Evolutionary conservation across 352 stramenopile species (phyloP), one percentile per base, ranked within the genome.

Genomic region (Pythium utonaiense): DNA sequence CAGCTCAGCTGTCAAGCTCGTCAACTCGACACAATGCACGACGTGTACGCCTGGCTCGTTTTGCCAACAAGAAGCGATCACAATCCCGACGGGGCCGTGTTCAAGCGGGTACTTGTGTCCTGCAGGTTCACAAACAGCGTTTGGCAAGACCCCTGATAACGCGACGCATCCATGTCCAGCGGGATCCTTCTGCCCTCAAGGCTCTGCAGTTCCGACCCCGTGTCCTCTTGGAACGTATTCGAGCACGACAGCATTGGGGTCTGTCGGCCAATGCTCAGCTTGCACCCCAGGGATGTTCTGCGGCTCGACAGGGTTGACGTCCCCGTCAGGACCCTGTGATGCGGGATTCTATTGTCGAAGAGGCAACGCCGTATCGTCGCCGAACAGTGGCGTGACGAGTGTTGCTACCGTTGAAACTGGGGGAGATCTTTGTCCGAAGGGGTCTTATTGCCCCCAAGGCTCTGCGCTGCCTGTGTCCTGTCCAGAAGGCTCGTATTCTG

Each of bases 381-480:
- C 60, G 1, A 62, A 10, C 8, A n/a, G 16, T 6, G 60, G 52
- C 21, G 53, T 67, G 21, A 21, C 24, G 6, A 44, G 21, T 12
- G 52, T 45, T 1, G 19, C 8, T 55, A 52, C 42, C 33, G 27
- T 58, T 6, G 31, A 48, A 27, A 22, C 55, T n/a, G 55, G 55
- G 13, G 55, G 64, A 6, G 64, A 76, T n/a, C 48, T 67, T 8
- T 97, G 89, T 68, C 73, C 85, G 16, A 45, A 41, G 6, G 93
- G 93, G 5, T 58, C 67, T 0, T 97, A 90, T 51, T 98, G 91
- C 40, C 74, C 76, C 1, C 60, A 83, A 62, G 82, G 73, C n/a
- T 92, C 89, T 3, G 79, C 83, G 12, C 41, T 80, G 0, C 85
- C 89, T 1, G 53, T 70, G 28, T 69, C 74, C 12, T 95, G 86